Percentiles rank a stretch among this genome's conserved stretches.
phyloP scores from a whole-genome alignment of 805 yeast species.

The Maudiozyma barnettii region DNA sequence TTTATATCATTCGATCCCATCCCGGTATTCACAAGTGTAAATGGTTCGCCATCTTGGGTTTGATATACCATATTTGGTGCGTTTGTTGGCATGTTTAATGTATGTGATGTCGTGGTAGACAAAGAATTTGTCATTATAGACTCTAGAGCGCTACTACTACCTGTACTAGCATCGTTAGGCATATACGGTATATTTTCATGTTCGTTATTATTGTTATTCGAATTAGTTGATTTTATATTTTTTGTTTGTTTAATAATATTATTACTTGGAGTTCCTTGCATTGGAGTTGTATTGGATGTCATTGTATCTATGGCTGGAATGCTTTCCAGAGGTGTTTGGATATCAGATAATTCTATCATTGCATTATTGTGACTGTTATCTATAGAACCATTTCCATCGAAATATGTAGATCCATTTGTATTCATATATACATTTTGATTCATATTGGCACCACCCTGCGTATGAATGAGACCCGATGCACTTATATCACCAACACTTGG shows the following conservation, averaged over 20 bases:
- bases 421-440: background rate
- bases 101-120: slow-evolving; percentile 12
- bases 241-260: background rate
- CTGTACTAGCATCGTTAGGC: slow-evolving; percentile 13
- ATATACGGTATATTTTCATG: slow-evolving; percentile 6
- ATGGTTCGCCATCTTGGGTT: background rate
- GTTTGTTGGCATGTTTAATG: slow-evolving; percentile 1
- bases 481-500: slow-evolving; percentile 4
- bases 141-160: slow-evolving; percentile 20
- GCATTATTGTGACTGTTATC: slow-evolving; percentile 7
- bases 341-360: slow-evolving; percentile 9
- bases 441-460: background rate
- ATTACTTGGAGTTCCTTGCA: background rate
- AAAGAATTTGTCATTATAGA: slow-evolving; percentile 19
- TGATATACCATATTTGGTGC: background rate
- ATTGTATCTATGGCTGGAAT: slow-evolving; percentile 8
- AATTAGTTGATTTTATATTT: background rate
- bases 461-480: background rate
- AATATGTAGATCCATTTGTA: background rate
- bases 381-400: background rate
- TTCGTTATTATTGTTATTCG: slow-evolving; percentile 4
- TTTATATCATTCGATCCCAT: slow-evolving; percentile 6
- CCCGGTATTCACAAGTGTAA: slow-evolving; percentile 5
- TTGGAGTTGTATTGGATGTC: slow-evolving; percentile 5
- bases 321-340: slow-evolving; percentile 11